Evolutionary conservation across 768 basidiomycete species (phyloP), one percentile per base, ranked within the genome.

Genomic region (Auricularia auricula-judae): DNA sequence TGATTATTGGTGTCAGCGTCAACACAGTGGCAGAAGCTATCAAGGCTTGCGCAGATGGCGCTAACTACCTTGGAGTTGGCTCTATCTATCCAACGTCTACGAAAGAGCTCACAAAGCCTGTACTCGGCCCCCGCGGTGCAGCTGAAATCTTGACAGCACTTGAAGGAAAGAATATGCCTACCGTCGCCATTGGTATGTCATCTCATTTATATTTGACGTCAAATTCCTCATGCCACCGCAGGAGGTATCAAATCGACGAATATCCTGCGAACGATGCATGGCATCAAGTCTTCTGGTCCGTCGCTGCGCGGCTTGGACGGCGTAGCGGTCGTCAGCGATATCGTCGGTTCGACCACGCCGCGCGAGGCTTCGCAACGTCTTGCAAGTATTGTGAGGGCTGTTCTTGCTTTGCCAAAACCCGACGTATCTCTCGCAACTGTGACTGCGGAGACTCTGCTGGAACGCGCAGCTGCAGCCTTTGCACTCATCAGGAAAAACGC

Each of bases 31-130:
- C 82, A 8, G 87, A 97, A 63, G 83, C 89, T 36, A 75, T 75
- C 53, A 73, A 75, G 36, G 93, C 93, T 0, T 72, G 87, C 7
- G 73, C 79, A 63, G 83, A 83, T 18, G 82, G 84, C 1, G 91
- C 80, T 0, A 92, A 97, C 72, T 97, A 95, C 70, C 79, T 97
- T 56, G 93, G 95, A 1, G 84, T 97, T 35, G 94, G 94, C 4
- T 81, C 95, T 0, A 84, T 93, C 2, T 96, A 86, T 83, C 77
- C 78, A 4, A 98, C 94, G 0, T 77, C 79, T 59, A 93, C 90
- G 36, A 98, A 98, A 73, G 80, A 84, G 66, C 79, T 91, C 65
- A 80, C 81, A 1, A 84, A 76, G 53, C 81, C 83, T 4, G 72
- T 85, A 5, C 74, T 93, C 44, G 93, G 93, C 1, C 86, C 89